Evolutionary conservation across 192 early-diverging fungal genomes (phyloP).

Genomic region (Mortierella hygrophila): DNA sequence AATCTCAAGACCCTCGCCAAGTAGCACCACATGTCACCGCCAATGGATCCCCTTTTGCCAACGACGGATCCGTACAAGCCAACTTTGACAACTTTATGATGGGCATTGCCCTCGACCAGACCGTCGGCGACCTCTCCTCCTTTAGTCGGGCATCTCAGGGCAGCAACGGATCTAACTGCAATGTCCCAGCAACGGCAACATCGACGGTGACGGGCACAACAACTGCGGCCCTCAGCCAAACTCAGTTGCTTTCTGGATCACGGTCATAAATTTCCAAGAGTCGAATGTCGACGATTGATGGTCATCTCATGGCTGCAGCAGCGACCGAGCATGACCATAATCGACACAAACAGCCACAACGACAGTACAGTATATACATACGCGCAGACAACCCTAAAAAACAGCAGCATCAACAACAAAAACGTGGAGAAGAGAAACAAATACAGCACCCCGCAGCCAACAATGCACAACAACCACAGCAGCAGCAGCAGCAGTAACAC

Average conservation of each 20-base stretch:
- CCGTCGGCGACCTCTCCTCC: constrained; percentile 10
- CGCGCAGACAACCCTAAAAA: too few species aligned
- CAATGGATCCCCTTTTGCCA: not conserved
- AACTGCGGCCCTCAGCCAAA: constrained; percentile 26
- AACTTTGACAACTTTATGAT: constrained; percentile 31
- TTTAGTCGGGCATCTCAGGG: constrained; percentile 33
- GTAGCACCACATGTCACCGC: not conserved
- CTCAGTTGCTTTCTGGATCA: constrained; percentile 42
- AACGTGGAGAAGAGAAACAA: constrained; percentile 3
- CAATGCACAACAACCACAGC: not conserved
- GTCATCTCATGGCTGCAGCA: not conserved
- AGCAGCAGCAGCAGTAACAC: not conserved
- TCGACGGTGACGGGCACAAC: not conserved
- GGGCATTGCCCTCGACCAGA: constrained; percentile 25
- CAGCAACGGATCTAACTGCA: not conserved
- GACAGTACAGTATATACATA: not conserved
- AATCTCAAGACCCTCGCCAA: not conserved
- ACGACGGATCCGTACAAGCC: constrained; percentile 7
- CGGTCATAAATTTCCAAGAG: constrained; percentile 13
- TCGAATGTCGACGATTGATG: not conserved
- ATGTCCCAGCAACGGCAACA: not conserved
- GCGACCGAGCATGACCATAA: not conserved
- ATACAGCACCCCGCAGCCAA: not conserved
- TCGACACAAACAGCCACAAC: not conserved
- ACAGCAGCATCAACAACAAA: not conserved